Percentiles rank a stretch among this genome's conserved stretches.
Conservation (phyloP, 2,329 filamentous ascomycete genomes). For the Fusarium duplospermum region DNA sequence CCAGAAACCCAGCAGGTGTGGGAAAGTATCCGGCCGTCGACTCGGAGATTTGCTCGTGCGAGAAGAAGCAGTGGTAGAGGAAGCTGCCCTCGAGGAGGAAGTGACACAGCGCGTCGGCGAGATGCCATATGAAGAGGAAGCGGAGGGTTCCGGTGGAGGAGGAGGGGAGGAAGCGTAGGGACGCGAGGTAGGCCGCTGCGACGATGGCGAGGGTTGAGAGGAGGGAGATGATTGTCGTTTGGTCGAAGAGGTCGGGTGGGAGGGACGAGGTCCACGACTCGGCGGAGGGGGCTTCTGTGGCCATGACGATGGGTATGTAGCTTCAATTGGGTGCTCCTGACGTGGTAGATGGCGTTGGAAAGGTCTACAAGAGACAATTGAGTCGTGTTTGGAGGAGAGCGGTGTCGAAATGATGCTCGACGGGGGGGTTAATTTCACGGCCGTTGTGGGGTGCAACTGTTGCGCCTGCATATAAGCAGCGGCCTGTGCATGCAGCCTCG, state of each 20-base stretch:
- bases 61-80: conserved; percentile 94
- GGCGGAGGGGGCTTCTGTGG: conserved; percentile 5
- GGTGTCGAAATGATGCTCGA: conserved; percentile 17
- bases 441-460: neutral
- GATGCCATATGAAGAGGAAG: conserved; percentile 92
- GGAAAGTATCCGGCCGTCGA: conserved; percentile 54
- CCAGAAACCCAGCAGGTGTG: conserved; percentile 65
- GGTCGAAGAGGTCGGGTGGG: conserved; percentile 69
- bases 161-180: conserved; percentile 59
- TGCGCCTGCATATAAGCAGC: neutral
- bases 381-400: neutral
- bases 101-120: conserved; percentile 92
- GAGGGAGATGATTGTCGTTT: conserved; percentile 69
- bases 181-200: conserved; percentile 61
- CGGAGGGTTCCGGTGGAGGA: conserved; percentile 69
- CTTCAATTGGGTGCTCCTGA: neutral
- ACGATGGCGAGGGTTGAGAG: conserved; percentile 65
- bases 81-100: conserved; percentile 91
- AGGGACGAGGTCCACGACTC: conserved; percentile 47
- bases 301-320: conserved; percentile 10
- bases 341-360: neutral
- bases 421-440: neutral
- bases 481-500: neutral
- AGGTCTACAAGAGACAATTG: neutral
- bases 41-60: conserved; percentile 53